Evolutionary conservation across 768 basidiomycete species (phyloP).

Genomic region (Pleurotus citrinopileatus): DNA sequence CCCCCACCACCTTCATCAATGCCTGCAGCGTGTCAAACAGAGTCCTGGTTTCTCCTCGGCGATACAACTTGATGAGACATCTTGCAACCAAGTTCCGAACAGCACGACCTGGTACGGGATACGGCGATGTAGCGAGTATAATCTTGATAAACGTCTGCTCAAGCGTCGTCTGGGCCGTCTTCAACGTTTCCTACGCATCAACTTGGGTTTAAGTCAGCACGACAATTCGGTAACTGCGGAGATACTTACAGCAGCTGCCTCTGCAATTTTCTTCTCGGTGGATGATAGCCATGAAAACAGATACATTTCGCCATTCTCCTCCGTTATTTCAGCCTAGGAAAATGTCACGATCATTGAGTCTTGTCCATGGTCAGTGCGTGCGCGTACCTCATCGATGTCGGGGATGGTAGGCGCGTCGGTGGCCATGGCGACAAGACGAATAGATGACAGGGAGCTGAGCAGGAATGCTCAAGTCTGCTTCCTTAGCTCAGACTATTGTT

Average conservation of each 20-base stretch:
- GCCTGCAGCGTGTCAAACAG: conserved; percentile 85
- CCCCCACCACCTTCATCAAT: conserved; percentile 71
- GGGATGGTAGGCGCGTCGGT: conserved; percentile 15
- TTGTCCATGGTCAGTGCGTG: background rate
- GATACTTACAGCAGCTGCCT: conserved; percentile 48
- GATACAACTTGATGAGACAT: conserved; percentile 74
- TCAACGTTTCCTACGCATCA: conserved; percentile 57
- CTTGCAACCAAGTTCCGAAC: conserved; percentile 75
- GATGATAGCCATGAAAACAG: conserved; percentile 81
- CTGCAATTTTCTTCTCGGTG: conserved; percentile 55
- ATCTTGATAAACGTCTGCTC: conserved; percentile 68
- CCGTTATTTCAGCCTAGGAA: conserved; percentile 58
- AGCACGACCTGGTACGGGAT: conserved; percentile 86
- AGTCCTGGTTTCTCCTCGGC: conserved; percentile 76
- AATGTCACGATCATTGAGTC: conserved; percentile 8
- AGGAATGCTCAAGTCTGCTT: background rate
- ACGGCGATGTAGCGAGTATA: conserved; percentile 57
- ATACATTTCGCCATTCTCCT: conserved; percentile 79
- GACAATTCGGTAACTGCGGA: background rate
- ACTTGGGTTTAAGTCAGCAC: conserved; percentile 9
- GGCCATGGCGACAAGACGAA: background rate
- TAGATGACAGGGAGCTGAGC: background rate
- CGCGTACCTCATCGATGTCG: conserved; percentile 28
- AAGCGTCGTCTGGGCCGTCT: conserved; percentile 56
- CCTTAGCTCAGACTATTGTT: too few relatives aligned